Evolutionary conservation across 192 early-diverging fungal genomes (phyloP).

Genomic region (Rhizoclosmatium sp.): DNA sequence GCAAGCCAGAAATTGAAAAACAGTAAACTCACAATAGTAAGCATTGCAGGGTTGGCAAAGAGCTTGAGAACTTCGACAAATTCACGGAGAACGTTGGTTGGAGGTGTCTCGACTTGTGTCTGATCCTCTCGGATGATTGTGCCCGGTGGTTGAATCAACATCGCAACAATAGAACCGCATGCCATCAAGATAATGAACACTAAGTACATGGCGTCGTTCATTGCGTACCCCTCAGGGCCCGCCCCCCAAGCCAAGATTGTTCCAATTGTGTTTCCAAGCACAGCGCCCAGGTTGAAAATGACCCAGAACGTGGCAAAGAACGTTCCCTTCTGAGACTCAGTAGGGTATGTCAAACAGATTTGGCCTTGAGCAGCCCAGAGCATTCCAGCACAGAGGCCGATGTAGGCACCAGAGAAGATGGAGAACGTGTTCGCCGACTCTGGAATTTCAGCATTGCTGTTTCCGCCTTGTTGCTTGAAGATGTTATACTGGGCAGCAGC

Average conservation of each 20-base stretch:
- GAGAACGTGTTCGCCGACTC: constrained; percentile 7
- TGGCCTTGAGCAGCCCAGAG: constrained; percentile 13
- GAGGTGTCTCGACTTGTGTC: constrained; percentile 56
- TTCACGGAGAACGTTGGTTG: constrained; percentile 12
- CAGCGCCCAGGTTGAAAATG: constrained; percentile 8
- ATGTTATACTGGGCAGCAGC: background rate
- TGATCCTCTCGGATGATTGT: constrained; percentile 75
- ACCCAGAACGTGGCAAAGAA: constrained; percentile 17
- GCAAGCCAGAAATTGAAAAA: too few species aligned
- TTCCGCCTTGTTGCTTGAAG: constrained; percentile 55
- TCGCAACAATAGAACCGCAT: constrained; percentile 5
- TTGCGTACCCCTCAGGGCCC: constrained; percentile 45
- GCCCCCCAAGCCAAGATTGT: constrained; percentile 63
- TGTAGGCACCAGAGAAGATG: constrained; percentile 31
- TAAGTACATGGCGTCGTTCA: constrained; percentile 57
- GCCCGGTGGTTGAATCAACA: constrained; percentile 2
- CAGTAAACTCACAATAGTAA: constrained; percentile 33
- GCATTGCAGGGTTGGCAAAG: constrained; percentile 72
- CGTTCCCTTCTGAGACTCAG: constrained; percentile 75
- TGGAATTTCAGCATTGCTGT: background rate
- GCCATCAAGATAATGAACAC: constrained; percentile 74
- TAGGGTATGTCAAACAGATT: constrained; percentile 75
- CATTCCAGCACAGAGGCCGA: constrained; percentile 78
- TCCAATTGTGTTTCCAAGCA: background rate
- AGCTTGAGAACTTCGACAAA: constrained; percentile 58